These are phyloP conservation scores for Tolypocladium pustulatum DNA, from an alignment of 2,329 filamentous ascomycete species.

Conservation along the genomic window DNA sequence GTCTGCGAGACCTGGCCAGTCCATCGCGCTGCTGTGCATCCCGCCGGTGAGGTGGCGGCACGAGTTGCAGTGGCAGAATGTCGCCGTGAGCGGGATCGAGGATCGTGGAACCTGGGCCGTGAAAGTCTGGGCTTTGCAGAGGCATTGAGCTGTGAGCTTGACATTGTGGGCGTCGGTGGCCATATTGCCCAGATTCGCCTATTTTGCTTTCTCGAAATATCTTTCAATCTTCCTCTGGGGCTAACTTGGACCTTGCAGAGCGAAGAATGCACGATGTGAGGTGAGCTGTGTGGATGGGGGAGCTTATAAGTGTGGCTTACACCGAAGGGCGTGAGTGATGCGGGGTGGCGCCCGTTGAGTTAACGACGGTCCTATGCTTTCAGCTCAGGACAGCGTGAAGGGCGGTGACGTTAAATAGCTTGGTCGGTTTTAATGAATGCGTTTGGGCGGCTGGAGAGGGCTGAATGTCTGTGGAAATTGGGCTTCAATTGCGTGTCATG, in stretches of 20 bases:
- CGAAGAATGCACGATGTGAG: background rate
- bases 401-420: background rate
- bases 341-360: background rate
- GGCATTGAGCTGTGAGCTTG: constrained; percentile 16
- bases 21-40: constrained; percentile 24
- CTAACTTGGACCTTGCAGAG: background rate
- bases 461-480: background rate
- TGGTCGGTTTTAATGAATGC: background rate
- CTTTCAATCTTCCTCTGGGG: background rate
- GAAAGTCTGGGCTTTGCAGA: constrained; percentile 32
- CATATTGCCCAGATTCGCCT: background rate
- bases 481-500: background rate
- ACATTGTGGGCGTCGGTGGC: background rate
- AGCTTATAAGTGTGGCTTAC: background rate
- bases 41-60: constrained; percentile 34
- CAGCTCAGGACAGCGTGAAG: background rate
- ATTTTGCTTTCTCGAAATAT: background rate
- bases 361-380: background rate
- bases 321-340: background rate
- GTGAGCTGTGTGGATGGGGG: background rate
- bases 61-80: constrained; percentile 36
- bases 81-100: constrained; percentile 27
- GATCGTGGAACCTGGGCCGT: constrained; percentile 19
- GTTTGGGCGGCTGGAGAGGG: background rate
- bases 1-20: constrained; percentile 25